Base-by-base conservation (phyloP, 441 rosid genomes). In the Biscutella laevigata region DNA sequence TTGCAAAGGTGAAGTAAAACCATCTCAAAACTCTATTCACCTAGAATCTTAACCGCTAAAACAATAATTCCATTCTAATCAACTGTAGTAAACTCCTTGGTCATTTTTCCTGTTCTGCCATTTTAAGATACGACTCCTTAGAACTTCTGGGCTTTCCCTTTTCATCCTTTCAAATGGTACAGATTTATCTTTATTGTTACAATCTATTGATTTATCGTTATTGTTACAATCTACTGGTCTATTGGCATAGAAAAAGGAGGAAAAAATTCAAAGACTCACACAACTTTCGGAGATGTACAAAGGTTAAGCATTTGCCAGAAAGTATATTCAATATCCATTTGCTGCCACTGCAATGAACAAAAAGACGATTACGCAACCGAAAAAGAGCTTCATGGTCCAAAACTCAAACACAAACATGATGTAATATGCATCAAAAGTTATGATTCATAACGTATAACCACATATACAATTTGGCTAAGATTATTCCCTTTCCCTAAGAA, bases 231-330 rank as follows among this genome's bases (percentile, higher is more conserved):
- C 5, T 28, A 35, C 11, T 11, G 4, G n/a, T n/a, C n/a, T n/a
- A 1, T 37, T 29, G n/a, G n/a, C n/a, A n/a, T 17, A 17, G 21
- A 8, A 11, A 39, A 39, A 12, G 0, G 17, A 57, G 43, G 4
- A 16, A 33, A 6, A 21, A 14, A 22, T 20, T 20, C 4, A 27
- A 27, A 70, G 35, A 68, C 99, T 81, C 72, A 88, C 97, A 92
- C 97, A 36, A 86, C 95, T 83, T 88, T 92, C 2, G 99, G 96
- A 22, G 97, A 90, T 57, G 94, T 82, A 75, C 97, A 92, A 10
- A 92, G 83, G 68, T 81, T 86, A 71, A 88, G 87, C 97, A 94
- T 94, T 79, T 84, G 96, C 99, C 97, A 88, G 75, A 94, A 88
- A 42, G 97, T 86, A 71, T 88, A 94, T 53, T 88, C 99, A 56